Conservation (phyloP, 192 early-diverging fungal species). For the Chytriomyces sp. region DNA sequence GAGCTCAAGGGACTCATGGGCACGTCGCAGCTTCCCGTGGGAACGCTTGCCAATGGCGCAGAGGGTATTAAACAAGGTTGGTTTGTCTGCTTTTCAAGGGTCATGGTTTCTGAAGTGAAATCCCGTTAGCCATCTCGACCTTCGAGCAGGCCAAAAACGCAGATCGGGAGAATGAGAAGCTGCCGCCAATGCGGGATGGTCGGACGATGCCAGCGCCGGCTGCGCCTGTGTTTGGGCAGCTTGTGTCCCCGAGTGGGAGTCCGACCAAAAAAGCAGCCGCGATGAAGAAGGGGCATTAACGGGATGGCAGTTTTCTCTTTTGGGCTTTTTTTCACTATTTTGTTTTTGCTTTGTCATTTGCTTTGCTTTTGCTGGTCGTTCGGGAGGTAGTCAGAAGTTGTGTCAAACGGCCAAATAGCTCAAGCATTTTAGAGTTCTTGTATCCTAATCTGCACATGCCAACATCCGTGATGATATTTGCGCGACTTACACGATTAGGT, state of each 20-base stretch:
- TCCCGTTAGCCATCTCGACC: constrained; percentile 69
- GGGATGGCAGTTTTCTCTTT: no score
- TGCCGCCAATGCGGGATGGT: constrained; percentile 71
- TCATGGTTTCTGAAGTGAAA: neutral
- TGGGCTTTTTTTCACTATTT: no score
- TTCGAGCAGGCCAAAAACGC: constrained; percentile 92
- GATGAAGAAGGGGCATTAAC: constrained; percentile 2
- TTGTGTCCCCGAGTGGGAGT: neutral
- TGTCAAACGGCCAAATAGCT: no score
- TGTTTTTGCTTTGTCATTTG: no score
- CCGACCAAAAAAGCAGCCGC: neutral
- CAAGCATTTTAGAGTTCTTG: no score
- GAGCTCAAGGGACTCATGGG: constrained; percentile 91
- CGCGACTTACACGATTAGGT: no score
- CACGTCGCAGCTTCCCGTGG: constrained; percentile 80
- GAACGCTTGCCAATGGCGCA: constrained; percentile 84
- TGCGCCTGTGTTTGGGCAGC: constrained; percentile 48
- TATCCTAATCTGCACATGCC: no score
- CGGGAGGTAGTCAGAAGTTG: no score
- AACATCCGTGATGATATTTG: no score
- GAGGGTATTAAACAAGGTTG: constrained; percentile 87
- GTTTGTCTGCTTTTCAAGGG: constrained; percentile 17
- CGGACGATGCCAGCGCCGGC: constrained; percentile 45
- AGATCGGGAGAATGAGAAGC: constrained; percentile 89
- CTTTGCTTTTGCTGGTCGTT: no score